Base-by-base conservation (phyloP, 495 filamentous ascomycete species). In the Daldinia decipiens region DNA sequence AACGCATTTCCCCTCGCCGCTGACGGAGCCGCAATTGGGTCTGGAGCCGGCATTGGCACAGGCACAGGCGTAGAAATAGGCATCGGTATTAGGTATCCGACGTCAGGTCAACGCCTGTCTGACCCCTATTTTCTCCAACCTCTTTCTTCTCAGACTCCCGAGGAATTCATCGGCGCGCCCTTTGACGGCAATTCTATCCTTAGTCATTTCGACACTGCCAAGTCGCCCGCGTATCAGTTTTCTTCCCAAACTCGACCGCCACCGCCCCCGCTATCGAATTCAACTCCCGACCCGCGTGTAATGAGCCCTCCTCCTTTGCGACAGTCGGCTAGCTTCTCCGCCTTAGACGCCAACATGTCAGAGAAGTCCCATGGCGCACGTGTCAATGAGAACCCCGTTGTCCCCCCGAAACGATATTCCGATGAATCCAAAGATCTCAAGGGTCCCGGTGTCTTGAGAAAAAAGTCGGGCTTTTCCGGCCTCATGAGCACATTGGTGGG, bases 401-500 rank as follows among this genome's bases (percentile, higher is more conserved):
- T 87, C 45, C 86, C 85, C 67, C 84, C 89, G 38, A 94, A 98
- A 79, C 84, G 94, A 67, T 92, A 91, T 77, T 96, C 93, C 62
- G 95, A 97, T 77, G 96, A 98, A 77, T 84, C 83, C 58, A 90
- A 87, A 71, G 84, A 87, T 50, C 77, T 83, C 45, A 86, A 85
- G 69, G 83, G 84, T 36, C 79, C 83, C 2, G 83, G 84, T 36
- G 79, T 88, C 58, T 81, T 90, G 68, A 87, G 92, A 74, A 97
- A 98, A 85, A 98, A 97, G 83, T 91, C 91, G 53, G 93, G 93
- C 60, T 96, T 99, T 76, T 97, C 95, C 2, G 94, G 90, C 72
- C 97, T 98, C 76, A 90, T 99, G 87, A 97, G 90, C 74, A 95
- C 91, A 80, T 86, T 98, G 79, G 87, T 98, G 52, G 93, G 95